Evolutionary conservation across 441 rosid genomes (phyloP), one percentile per base, ranked within the genome.

Genomic region (Dalechampia spathulata): DNA sequence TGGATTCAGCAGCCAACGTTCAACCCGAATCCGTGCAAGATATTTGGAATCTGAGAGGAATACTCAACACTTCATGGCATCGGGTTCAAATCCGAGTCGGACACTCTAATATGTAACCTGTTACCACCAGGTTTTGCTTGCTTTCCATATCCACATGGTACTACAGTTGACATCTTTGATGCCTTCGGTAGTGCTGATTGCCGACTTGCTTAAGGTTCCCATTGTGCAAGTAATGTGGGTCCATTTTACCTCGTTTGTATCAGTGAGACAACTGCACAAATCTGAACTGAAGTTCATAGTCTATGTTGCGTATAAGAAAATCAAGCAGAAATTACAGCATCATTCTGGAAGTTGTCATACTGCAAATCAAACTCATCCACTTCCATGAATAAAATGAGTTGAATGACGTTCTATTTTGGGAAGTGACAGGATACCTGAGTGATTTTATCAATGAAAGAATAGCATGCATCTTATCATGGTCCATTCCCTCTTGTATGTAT

Each of bases 51-150:
- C 73, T 90, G 72, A 83, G 96, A 75, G 98, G 98, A 30, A 77
- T 90, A 52, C 81, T 90, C 43, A 94, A 94, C 67, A 94, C 96
- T 17, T 90, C 98, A 30, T 94, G 99, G 95, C 99, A 94, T 64
- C 78, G 83, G 39, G 91, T 93, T 59, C 70, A 81, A 52, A 83
- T 82, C 48, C 81, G 84, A 32, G 78, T 85, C 44, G 95, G 97
- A 44, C 87, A 77, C 80, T 87, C 97, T 8, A 87, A 54, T 71
- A 72, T 90, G 87, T 93, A 74, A 52, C 22, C 13, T 12, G 2
- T 43, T 28, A 20, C 2, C 8, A n/a, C 34, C 13, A 13, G 52
- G 38, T 47, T 52, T 19, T 38, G 54, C 27, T 19, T 38, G 54
- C 27, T 47, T 49, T 50, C 27, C 11, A 28, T 2, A 39, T 54